phyloP scores from a whole-genome alignment of 2,329 filamentous ascomycete genomes.

The Neonectria sp. region DNA sequence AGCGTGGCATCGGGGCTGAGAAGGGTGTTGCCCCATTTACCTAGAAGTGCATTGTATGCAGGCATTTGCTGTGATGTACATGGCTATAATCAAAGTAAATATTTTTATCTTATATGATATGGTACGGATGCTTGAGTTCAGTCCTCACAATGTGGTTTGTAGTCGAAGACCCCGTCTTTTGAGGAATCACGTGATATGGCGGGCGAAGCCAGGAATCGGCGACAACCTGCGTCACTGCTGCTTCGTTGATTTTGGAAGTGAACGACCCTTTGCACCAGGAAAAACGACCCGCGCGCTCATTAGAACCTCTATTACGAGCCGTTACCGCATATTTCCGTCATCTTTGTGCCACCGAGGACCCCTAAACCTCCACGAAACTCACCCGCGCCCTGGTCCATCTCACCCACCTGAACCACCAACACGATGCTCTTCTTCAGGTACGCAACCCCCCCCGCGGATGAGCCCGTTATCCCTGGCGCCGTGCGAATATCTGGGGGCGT shows the following conservation, averaged over 20 bases:
- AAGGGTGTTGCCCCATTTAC: neutral
- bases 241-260: constrained; percentile 19
- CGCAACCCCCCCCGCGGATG: constrained; percentile 13
- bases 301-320: neutral
- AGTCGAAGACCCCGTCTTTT: too few species aligned
- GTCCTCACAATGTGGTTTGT: too few species aligned
- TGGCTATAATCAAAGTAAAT: constrained; percentile 7
- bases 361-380: neutral
- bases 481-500: neutral
- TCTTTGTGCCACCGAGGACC: neutral
- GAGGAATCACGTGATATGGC: constrained; percentile 20
- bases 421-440: constrained; percentile 65
- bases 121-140: neutral
- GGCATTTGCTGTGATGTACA: constrained; percentile 10
- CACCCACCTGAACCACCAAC: constrained; percentile 23
- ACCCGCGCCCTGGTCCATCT: constrained; percentile 11
- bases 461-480: neutral
- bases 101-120: constrained; percentile 10
- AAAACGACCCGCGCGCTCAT: constrained; percentile 19
- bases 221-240: constrained; percentile 10
- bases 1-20: constrained; percentile 22
- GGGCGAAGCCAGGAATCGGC: constrained; percentile 5
- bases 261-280: constrained; percentile 28
- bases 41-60: constrained; percentile 9
- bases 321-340: too few species aligned